phyloP scores from a whole-genome alignment of 176 grass and related monocot genomes.

The Urochloa ruziziensis region DNA sequence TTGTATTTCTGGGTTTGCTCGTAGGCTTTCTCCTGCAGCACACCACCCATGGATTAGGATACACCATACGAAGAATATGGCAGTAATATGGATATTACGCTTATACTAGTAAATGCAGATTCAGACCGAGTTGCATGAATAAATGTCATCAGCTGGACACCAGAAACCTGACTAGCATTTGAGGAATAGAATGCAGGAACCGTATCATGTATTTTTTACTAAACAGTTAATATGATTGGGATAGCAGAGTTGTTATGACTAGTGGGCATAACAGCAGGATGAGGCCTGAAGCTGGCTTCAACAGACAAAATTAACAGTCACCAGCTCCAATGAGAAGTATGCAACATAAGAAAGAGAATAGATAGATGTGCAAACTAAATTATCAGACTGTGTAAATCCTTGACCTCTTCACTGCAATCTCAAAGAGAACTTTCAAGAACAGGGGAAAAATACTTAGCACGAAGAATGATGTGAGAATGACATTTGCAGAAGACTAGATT shows the following conservation, averaged over 20 bases:
- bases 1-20: constrained; percentile 74
- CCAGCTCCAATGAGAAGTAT: neutral
- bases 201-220: neutral
- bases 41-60: neutral
- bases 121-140: neutral
- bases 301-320: neutral
- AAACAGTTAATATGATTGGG: neutral
- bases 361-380: neutral
- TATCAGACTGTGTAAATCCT: neutral
- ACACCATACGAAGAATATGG: neutral
- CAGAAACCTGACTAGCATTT: neutral
- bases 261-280: neutral
- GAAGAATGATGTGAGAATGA: neutral
- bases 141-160: neutral
- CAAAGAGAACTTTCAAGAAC: neutral
- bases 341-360: neutral
- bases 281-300: neutral
- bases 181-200: neutral
- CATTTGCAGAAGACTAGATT: neutral
- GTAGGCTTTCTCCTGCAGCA: constrained; percentile 68
- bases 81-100: neutral
- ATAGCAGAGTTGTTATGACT: neutral
- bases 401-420: neutral
- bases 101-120: neutral
- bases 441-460: neutral